A percentile compares a stretch with the other conserved stretches of the same genome.
Evolutionary conservation across 2,329 filamentous ascomycete genomes (phyloP).

Genomic region (Penicillium sumatraense): DNA sequence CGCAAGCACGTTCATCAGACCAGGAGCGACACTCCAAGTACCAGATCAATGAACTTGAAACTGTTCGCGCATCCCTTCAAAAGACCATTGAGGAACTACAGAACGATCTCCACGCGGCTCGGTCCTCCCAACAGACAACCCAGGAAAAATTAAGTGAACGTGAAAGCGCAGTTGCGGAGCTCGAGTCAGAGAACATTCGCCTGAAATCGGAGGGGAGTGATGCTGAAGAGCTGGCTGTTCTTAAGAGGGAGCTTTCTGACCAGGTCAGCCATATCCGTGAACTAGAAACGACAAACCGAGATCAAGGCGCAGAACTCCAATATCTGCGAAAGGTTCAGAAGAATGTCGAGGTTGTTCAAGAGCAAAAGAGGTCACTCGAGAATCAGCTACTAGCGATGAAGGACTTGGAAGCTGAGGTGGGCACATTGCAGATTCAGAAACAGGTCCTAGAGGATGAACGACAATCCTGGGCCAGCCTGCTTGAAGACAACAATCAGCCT

Average conservation of each 20-base stretch:
- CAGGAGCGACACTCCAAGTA: conserved; percentile 69
- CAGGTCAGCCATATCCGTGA: conserved; percentile 90
- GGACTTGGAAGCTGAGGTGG: conserved; percentile 73
- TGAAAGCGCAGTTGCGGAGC: conserved; percentile 70
- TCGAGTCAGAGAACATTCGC: conserved; percentile 83
- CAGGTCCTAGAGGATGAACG: conserved; percentile 89
- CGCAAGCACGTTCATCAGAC: conserved; percentile 72
- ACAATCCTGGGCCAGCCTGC: conserved; percentile 81
- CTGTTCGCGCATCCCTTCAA: conserved; percentile 63
- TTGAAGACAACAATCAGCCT: conserved; percentile 69
- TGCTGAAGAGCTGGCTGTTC: conserved; percentile 79
- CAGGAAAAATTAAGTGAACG: conserved; percentile 71
- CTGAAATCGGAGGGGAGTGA: conserved; percentile 88
- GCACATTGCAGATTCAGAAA: conserved; percentile 79
- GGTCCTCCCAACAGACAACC: conserved; percentile 60
- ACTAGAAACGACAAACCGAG: conserved; percentile 78
- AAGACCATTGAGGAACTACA: conserved; percentile 57
- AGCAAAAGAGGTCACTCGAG: conserved; percentile 86
- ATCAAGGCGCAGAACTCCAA: conserved; percentile 78
- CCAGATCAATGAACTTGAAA: conserved; percentile 64
- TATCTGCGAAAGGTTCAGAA: conserved; percentile 80
- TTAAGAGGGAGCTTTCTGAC: conserved; percentile 86
- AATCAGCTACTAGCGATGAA: conserved; percentile 76
- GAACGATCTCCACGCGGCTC: conserved; percentile 59
- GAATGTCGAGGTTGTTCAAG: conserved; percentile 91